These are phyloP conservation scores for Nicotiana tabacum DNA, from an alignment of 257 asterid genomes.

Conservation along the genomic window DNA sequence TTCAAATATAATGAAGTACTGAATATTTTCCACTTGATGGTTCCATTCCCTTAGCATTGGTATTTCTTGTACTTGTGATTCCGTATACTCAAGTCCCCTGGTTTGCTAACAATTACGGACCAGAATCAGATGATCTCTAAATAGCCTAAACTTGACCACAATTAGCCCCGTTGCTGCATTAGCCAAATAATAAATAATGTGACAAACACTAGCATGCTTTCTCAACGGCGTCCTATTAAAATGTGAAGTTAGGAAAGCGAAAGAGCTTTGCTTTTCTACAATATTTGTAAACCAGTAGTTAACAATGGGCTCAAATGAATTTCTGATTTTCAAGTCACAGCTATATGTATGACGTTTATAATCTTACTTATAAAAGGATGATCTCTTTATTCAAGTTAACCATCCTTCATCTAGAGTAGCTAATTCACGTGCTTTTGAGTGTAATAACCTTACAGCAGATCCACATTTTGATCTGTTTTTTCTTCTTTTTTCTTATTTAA, in stretches of 20 bases:
- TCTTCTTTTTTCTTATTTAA: not conserved
- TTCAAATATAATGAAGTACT: not conserved
- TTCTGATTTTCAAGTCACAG: not conserved
- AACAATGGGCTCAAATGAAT: not conserved
- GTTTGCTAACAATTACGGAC: not conserved
- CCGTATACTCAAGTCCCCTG: not conserved
- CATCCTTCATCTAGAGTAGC: not conserved
- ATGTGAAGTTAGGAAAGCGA: not conserved
- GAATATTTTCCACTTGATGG: not conserved
- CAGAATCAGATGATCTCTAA: not conserved
- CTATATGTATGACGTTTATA: no score
- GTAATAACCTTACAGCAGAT: not conserved
- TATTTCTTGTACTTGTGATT: not conserved
- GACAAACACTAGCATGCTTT: not conserved
- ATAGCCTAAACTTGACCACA: not conserved
- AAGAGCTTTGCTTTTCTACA: not conserved
- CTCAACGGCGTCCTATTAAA: not conserved
- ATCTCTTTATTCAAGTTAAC: not conserved
- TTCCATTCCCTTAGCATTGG: not conserved
- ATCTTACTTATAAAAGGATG: not conserved
- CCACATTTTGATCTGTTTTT: not conserved
- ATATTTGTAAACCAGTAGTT: not conserved
- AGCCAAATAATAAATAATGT: not conserved
- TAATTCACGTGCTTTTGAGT: not conserved
- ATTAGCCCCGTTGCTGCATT: not conserved